phyloP scores from a whole-genome alignment of 805 yeast genomes.

The Lachancea fermentati region DNA sequence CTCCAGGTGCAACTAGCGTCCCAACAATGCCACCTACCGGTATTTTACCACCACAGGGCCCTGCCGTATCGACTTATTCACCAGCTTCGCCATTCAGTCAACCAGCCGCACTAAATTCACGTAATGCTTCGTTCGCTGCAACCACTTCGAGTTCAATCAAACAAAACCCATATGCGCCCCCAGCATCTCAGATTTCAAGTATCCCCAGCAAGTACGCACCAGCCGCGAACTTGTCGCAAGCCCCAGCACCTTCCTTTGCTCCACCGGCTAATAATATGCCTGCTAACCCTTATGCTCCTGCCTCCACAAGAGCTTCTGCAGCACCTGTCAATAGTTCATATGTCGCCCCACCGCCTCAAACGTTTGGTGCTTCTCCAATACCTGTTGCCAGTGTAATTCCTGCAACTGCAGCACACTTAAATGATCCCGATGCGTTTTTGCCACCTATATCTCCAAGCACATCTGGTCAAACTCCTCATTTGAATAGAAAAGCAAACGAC shows the following conservation, averaged over 20 bases:
- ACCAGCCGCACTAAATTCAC: not conserved
- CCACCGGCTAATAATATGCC: conserved; percentile 20
- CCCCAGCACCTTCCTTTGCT: conserved; percentile 13
- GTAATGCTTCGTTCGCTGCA: conserved; percentile 3
- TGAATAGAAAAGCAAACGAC: conserved; percentile 32
- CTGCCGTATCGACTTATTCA: no score
- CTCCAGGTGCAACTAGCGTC: no score
- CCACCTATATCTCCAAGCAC: conserved; percentile 32
- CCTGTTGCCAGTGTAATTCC: conserved; percentile 16
- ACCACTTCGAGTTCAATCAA: no score
- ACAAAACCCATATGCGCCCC: conserved; percentile 18
- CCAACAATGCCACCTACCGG: no score
- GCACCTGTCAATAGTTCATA: conserved; percentile 17
- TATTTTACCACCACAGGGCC: no score
- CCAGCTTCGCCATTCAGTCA: not conserved
- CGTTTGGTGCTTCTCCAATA: conserved; percentile 29
- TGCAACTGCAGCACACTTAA: conserved; percentile 20
- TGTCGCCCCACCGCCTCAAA: conserved; percentile 27
- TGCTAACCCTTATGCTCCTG: conserved; percentile 24
- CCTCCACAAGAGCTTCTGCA: conserved; percentile 29
- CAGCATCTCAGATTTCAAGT: conserved; percentile 13
- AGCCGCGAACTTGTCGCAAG: conserved; percentile 9
- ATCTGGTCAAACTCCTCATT: conserved; percentile 34
- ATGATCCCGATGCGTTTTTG: conserved; percentile 28
- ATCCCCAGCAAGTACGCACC: conserved; percentile 11